Evolutionary conservation across 148 eudicot genomes (phyloP), one percentile per base, ranked within the genome.

Genomic region (Camellia sinensis): DNA sequence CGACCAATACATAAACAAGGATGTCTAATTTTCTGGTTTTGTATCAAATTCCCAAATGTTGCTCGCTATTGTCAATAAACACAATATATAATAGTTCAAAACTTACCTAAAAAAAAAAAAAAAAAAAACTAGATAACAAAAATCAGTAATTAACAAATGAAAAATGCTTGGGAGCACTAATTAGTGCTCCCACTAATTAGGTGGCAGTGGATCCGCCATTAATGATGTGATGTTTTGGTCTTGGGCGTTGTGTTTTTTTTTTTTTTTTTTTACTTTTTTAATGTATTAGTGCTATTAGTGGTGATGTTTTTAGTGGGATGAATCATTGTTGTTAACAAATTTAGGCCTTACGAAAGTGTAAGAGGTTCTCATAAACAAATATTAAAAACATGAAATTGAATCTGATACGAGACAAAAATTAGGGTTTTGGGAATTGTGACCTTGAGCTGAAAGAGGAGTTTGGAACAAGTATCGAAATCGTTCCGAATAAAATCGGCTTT

Each of bases 401-500:
- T 29, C 45, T 29, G 15, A 11, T 29, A 66, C 29, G 70, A 66
- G 45, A 22, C 12, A 46, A 64, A 29, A 41, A 52, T 74, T 57
- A 15, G 66, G 62, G 5, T 60, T 43, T 56, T 40, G 53, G 48
- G 40, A 59, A 40, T 74, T 5, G 66, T 74, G 59, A 74, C 77
- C 77, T 74, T 74, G 45, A 94, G 95, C 70, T 92, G 93, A 53
- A 91, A 89, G 57, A 94, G 91, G 50, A 90, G 92, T 37, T 75
- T 83, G 53, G 80, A 76, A 50, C 80, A 85, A 5, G 85, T 78
- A 65, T 92, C 92, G 79, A 88, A 89, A 86, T 92, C 95, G 46
- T 87, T 90, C 57, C 95, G 91, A 1, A 83, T 59, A 15, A 87
- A 83, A 18, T 91, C 90, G 14, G 97, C 97, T 84, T 95, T 91